A percentile compares a stretch with the other conserved stretches of the same genome.
Evolutionary conservation across 441 rosid genomes (phyloP).

Genomic region (Adansonia madagascariensis): DNA sequence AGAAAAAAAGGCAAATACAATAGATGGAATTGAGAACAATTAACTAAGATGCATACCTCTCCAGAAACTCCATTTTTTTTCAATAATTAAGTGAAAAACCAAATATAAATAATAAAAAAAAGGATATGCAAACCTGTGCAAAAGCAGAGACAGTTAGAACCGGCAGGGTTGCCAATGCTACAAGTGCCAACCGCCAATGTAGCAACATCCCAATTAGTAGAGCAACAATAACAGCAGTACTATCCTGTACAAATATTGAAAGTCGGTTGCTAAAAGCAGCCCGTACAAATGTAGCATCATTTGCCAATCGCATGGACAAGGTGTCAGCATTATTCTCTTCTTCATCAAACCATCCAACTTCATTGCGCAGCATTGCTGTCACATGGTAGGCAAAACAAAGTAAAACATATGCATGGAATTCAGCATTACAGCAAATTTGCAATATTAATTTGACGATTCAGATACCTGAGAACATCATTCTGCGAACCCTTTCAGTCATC

Average conservation of each 20-base stretch:
- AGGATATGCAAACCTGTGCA: slow-evolving; percentile 81
- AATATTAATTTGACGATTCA: not conserved
- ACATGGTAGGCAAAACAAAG: slow-evolving; percentile 32
- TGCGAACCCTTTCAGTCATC: slow-evolving; percentile 96
- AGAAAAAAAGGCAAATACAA: slow-evolving; percentile 16
- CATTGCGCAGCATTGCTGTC: slow-evolving; percentile 96
- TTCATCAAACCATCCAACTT: slow-evolving; percentile 98
- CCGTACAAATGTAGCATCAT: slow-evolving; percentile 97
- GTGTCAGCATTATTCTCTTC: slow-evolving; percentile 96
- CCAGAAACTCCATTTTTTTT: slow-evolving; percentile 16
- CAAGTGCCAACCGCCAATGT: slow-evolving; percentile 90
- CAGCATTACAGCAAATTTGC: slow-evolving; percentile 14
- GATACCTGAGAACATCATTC: slow-evolving; percentile 99
- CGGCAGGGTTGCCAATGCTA: slow-evolving; percentile 92
- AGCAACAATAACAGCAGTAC: slow-evolving; percentile 89
- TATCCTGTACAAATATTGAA: slow-evolving; percentile 90
- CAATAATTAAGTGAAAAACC: slow-evolving; percentile 14
- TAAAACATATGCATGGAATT: slow-evolving; percentile 23
- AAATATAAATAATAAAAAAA: slow-evolving; percentile 23
- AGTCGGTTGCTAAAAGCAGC: slow-evolving; percentile 97
- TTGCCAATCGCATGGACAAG: slow-evolving; percentile 96
- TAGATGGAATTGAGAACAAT: slow-evolving; percentile 8
- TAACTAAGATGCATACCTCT: not conserved
- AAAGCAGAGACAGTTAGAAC: slow-evolving; percentile 83
- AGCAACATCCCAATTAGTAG: slow-evolving; percentile 82